A percentile compares a stretch with the other conserved stretches of the same genome.
These are phyloP conservation scores for Salvia hispanica DNA, from an alignment of 257 asterid species.

Conservation along the genomic window DNA sequence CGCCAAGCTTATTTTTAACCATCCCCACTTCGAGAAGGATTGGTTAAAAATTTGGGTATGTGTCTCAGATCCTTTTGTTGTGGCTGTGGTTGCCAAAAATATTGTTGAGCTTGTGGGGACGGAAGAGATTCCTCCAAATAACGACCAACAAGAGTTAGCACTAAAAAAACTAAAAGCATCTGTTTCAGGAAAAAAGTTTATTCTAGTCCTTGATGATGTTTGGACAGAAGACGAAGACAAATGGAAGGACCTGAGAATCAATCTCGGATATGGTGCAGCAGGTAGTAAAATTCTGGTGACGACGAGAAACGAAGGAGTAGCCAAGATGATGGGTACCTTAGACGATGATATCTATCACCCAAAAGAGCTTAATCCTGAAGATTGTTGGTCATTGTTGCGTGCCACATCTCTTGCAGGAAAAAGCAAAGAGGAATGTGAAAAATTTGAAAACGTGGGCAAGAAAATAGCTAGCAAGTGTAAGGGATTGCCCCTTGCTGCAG, in stretches of 20 bases:
- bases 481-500: not conserved
- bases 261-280: not conserved
- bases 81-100: not conserved
- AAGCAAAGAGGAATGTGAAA: not conserved
- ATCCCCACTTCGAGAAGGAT: not conserved
- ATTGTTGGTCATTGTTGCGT: not conserved
- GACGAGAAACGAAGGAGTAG: not conserved
- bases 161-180: not conserved
- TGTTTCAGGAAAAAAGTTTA: conserved; percentile 8
- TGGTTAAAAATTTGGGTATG: conserved; percentile 28
- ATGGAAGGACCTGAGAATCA: conserved; percentile 14
- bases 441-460: not conserved
- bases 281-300: conserved; percentile 21
- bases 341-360: not conserved
- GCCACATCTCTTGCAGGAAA: not conserved
- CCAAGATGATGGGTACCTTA: not conserved
- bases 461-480: not conserved
- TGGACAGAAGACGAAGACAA: conserved; percentile 10
- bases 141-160: not conserved
- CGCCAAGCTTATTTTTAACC: conserved; percentile 12
- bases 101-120: not conserved
- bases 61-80: conserved; percentile 14
- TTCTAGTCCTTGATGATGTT: conserved; percentile 34
- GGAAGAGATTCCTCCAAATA: not conserved
- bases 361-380: not conserved